Base-by-base conservation (phyloP, 257 asterid species). In the Haberlea rhodopensis region DNA sequence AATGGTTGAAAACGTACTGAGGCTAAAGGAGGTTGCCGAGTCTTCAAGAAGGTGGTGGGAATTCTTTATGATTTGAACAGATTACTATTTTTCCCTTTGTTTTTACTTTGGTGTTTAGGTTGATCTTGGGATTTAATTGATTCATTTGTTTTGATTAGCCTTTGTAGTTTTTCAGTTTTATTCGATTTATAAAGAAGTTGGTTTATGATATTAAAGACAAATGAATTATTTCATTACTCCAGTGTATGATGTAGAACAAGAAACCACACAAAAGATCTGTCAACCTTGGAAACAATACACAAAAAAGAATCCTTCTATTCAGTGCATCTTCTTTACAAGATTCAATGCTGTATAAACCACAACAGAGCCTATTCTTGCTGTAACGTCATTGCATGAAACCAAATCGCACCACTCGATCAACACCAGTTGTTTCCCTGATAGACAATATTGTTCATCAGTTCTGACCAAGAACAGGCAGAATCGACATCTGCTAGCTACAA, bases 31-130 rank as follows among this genome's bases (percentile, higher is more conserved):
- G 67, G 67, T 81, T 43, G 87, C 79, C 1, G 84, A 84, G 72
- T 80, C 91, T n/a, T 78, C 87, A 4, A 82, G 90, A 67, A 74
- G 73, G 75, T 7, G 80, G 74, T 53, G 77, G 72, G 43, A 75
- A 65, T 77, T 81, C 81, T 71, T 68, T 71, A 43, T 76, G 71
- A 62, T 71, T 57, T 73, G 61, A 60, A 62, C 43, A 19, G 19
- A 21, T 55, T 18, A 40, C 6, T 43, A 11, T 56, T 66, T 48
- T 63, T 34, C 7, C 29, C 5, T 55, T 51, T 31, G 69, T 57
- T 34, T 32, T 1, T 63, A 55, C 7, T 67, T 64, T 26, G 57
- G 67, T 15, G 46, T 46, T 37, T 26, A 45, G 52, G 22, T 67
- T 74, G 65, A 60, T 54, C 48, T 56, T 60, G 63, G 49, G 2